phyloP scores from a whole-genome alignment of 2,329 filamentous ascomycete genomes.

The Fusarium algeriense region DNA sequence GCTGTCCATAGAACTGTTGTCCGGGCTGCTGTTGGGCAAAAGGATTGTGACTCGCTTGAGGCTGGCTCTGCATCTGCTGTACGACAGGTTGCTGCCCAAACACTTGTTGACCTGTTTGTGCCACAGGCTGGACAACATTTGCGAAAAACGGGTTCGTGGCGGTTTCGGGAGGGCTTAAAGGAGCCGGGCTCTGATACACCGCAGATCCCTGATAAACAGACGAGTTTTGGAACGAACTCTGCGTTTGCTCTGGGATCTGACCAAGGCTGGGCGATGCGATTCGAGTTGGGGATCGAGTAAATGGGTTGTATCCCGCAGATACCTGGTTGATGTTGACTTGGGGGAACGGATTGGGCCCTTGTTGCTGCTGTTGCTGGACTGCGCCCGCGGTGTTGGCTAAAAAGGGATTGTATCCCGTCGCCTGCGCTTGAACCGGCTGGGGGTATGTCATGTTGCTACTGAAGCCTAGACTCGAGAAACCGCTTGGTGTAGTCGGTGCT shows the following conservation, averaged over 20 bases:
- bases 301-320: slow-evolving; percentile 60
- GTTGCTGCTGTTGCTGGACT: slow-evolving; percentile 51
- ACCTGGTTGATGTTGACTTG: slow-evolving; percentile 56
- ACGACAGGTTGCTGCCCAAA: slow-evolving; percentile 44
- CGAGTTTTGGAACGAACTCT: slow-evolving; percentile 57
- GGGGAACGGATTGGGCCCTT: slow-evolving; percentile 48
- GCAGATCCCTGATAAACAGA: slow-evolving; percentile 47
- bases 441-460: slow-evolving; percentile 61
- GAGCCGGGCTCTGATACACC: slow-evolving; percentile 52
- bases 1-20: slow-evolving; percentile 41
- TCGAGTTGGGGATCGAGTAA: slow-evolving; percentile 62
- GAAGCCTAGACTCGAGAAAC: slow-evolving; percentile 56
- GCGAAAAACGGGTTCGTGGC: slow-evolving; percentile 56
- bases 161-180: slow-evolving; percentile 44
- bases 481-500: slow-evolving; percentile 56
- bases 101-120: slow-evolving; percentile 44
- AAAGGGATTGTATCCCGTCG: slow-evolving; percentile 66
- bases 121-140: slow-evolving; percentile 45
- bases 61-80: slow-evolving; percentile 37
- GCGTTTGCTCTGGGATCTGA: slow-evolving; percentile 66
- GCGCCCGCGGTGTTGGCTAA: slow-evolving; percentile 55
- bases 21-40: slow-evolving; percentile 46
- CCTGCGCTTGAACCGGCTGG: slow-evolving; percentile 54
- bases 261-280: slow-evolving; percentile 64
- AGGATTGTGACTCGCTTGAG: slow-evolving; percentile 41